Percentiles rank a stretch among this genome's conserved stretches.
Evolutionary conservation across 257 asterid genomes (phyloP).

Genomic region (Solanum chmielewskii): DNA sequence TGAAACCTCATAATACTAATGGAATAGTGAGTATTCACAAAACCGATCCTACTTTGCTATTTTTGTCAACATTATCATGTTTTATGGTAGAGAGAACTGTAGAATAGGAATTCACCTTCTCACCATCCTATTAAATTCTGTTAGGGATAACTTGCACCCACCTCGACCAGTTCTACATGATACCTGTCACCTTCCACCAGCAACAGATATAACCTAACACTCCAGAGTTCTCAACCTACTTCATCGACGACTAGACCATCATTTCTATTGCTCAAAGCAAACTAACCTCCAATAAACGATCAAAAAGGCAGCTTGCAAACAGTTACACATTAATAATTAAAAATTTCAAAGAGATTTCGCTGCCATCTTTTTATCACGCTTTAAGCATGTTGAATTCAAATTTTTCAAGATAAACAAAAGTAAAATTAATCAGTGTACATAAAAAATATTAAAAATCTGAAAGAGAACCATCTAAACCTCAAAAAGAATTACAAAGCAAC

Average conservation of each 20-base stretch:
- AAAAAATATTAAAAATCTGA: background rate
- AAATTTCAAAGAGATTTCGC: background rate
- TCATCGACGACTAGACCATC: background rate
- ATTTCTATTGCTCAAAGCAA: background rate
- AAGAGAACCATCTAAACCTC: background rate
- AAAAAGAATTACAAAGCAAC: background rate
- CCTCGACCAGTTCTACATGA: background rate
- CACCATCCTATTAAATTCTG: background rate
- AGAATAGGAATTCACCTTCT: background rate
- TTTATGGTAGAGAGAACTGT: background rate
- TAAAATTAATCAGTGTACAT: background rate
- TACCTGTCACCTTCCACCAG: background rate
- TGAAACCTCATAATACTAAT: background rate
- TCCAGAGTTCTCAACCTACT: background rate
- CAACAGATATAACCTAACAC: background rate
- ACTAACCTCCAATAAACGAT: background rate
- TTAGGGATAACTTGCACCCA: background rate
- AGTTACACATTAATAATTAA: background rate
- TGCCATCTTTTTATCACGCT: background rate
- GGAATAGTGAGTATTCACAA: background rate
- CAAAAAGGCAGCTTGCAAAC: background rate
- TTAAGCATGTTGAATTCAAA: background rate
- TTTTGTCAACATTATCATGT: background rate
- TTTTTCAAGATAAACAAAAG: background rate
- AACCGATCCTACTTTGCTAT: background rate